A percentile compares a stretch with the other conserved stretches of the same genome.
Conservation (phyloP, 768 basidiomycete species). For the Tulasnella sp. region DNA sequence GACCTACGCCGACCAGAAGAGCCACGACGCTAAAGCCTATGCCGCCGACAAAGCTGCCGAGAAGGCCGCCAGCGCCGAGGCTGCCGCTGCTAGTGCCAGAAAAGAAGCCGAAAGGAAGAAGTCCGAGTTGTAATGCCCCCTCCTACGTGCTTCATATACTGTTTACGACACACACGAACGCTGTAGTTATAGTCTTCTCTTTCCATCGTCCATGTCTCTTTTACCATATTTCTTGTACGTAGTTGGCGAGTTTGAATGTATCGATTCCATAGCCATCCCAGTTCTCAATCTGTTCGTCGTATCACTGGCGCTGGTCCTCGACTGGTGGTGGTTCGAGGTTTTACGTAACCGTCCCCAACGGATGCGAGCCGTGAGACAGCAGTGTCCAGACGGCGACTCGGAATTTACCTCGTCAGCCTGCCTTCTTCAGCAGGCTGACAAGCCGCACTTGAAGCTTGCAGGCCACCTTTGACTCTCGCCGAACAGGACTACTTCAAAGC, state of each 20-base stretch:
- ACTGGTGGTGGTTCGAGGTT: too few relatives aligned
- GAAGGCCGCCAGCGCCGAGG: conserved; percentile 14
- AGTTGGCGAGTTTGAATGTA: background rate
- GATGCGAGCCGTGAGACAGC: too few relatives aligned
- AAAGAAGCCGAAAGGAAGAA: conserved; percentile 22
- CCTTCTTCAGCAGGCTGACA: too few relatives aligned
- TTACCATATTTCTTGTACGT: conserved; percentile 1
- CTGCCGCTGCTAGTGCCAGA: background rate
- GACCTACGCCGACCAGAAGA: background rate
- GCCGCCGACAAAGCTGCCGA: conserved; percentile 24
- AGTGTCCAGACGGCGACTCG: too few relatives aligned
- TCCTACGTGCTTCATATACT: background rate
- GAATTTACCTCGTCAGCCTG: too few relatives aligned
- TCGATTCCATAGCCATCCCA: background rate
- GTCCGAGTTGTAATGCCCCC: conserved; percentile 18
- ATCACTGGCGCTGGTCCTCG: too few relatives aligned
- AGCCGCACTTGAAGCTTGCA: too few relatives aligned
- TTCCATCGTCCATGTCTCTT: background rate
- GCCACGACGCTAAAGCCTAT: conserved; percentile 5
- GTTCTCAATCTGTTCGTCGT: background rate
- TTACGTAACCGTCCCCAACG: too few relatives aligned
- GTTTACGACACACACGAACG: background rate
- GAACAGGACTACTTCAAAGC: too few relatives aligned
- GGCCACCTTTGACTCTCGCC: too few relatives aligned
- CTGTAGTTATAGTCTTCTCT: background rate